A percentile compares a stretch with the other conserved stretches of the same genome.
Evolutionary conservation across 345 rosid genomes (phyloP).

Genomic region (Syzygium aromaticum): DNA sequence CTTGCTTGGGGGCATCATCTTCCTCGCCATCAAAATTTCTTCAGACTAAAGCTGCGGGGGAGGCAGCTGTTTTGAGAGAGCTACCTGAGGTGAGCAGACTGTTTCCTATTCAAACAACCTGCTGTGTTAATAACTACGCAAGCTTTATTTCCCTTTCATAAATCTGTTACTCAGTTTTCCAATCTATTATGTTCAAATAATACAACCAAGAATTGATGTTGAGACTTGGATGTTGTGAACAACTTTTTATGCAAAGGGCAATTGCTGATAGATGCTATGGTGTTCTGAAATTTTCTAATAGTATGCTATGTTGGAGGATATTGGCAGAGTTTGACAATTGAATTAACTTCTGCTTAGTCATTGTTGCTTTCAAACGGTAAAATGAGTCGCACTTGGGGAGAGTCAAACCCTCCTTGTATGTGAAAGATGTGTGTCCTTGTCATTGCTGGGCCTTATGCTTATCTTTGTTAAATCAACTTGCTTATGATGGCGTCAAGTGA

Average conservation of each 20-base stretch:
- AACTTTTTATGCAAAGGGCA: background rate
- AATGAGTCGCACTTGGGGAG: background rate
- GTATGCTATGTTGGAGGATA: background rate
- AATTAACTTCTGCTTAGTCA: background rate
- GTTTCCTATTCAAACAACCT: background rate
- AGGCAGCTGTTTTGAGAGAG: constrained; percentile 75
- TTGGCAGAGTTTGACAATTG: background rate
- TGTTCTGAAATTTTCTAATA: background rate
- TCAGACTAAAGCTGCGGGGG: constrained; percentile 90
- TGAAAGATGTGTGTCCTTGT: background rate
- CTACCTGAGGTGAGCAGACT: constrained; percentile 57
- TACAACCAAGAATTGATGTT: background rate
- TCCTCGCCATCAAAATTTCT: constrained; percentile 77
- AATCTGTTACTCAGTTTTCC: background rate
- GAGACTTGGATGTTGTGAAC: background rate
- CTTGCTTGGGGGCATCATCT: constrained; percentile 81
- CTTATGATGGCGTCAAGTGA: background rate
- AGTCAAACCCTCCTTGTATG: background rate
- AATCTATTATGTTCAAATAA: background rate
- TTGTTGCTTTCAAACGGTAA: background rate
- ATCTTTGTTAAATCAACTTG: background rate
- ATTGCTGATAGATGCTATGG: background rate
- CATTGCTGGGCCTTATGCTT: background rate
- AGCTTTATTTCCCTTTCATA: background rate
- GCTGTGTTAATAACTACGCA: background rate